Percentiles rank a stretch among this genome's conserved stretches.
These are phyloP conservation scores for Punica granatum DNA, from an alignment of 345 rosid species.

Conservation along the genomic window DNA sequence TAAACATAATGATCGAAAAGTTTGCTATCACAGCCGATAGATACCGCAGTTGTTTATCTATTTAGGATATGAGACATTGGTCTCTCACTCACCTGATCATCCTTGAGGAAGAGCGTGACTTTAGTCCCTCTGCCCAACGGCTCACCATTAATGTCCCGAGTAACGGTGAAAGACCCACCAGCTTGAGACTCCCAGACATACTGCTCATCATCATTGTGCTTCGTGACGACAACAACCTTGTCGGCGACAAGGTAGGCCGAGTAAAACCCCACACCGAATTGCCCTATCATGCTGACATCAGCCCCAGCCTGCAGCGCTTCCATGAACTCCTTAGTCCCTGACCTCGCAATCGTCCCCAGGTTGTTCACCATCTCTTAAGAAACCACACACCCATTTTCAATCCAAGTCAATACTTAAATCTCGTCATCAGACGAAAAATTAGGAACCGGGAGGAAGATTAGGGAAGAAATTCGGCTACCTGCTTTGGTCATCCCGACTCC, in stretches of 20 bases:
- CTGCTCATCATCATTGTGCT: slow-evolving; percentile 53
- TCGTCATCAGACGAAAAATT: not conserved
- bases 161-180: slow-evolving; percentile 43
- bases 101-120: slow-evolving; percentile 41
- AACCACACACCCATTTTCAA: not conserved
- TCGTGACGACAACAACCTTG: slow-evolving; percentile 40
- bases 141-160: slow-evolving; percentile 36
- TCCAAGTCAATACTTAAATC: not conserved
- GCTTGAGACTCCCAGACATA: slow-evolving; percentile 55
- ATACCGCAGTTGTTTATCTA: too few species aligned
- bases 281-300: slow-evolving; percentile 55
- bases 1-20: too few species aligned
- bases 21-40: too few species aligned
- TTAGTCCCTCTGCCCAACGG: slow-evolving; percentile 53
- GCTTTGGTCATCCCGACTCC: slow-evolving; percentile 55
- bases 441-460: not conserved
- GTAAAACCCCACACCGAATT: slow-evolving; percentile 53
- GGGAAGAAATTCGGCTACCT: slow-evolving; percentile 18
- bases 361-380: slow-evolving; percentile 43
- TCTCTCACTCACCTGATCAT: slow-evolving; percentile 32
- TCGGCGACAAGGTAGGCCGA: slow-evolving; percentile 51
- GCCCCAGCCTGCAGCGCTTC: slow-evolving; percentile 55
- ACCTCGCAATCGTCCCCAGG: slow-evolving; percentile 53
- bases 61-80: too few species aligned
- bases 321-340: slow-evolving; percentile 54